Evolutionary conservation across 2,329 filamentous ascomycete species (phyloP), one percentile per base, ranked within the genome.

Genomic region (Raffaelea arxii): DNA sequence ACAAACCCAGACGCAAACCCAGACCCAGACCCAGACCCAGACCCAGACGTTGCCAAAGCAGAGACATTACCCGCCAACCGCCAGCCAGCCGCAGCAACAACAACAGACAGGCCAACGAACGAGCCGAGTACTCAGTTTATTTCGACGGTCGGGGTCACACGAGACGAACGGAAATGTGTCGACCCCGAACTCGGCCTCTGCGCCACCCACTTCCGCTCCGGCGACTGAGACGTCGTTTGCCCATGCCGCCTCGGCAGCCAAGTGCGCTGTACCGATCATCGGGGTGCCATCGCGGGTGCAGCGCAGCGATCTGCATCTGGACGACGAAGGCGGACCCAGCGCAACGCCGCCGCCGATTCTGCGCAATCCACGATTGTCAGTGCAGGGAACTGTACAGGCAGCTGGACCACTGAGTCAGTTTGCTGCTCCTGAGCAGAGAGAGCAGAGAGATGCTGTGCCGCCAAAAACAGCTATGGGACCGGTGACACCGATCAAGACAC

Each of bases 281-380:
- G 69, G 67, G 6, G 55, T 66, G 30, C 69, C 62, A 9, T 69
- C 62, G 9, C 70, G 62, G 64, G 59, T 59, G 6, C 62, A 59
- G 44, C 60, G 66, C 16, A 59, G 53, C 14, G 59, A 62, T 3
- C 48, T 59, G 0, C 58, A 62, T 3, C 48, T 59, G 0, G 69
- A 72, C 4, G 70, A 74, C 10, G 49, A 50, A 2, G 24, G 12
- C 0, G 25, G 66, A 4, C 58, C 63, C 2, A 69, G 75, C 25
- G 71, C 73, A 1, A 79, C 75, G 7, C 75, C 75, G 3, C 75
- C 75, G 4, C 75, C 75, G 2, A 79, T 79, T 43, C 59, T 71
- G 63, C 65, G 74, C 16, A 72, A 69, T 43, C 62, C 54, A 1
- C 46, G 55, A 49, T 49, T 32, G 25, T 27, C 36, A 12, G 41